A percentile compares a stretch with the other conserved stretches of the same genome.
Evolutionary conservation across 2,329 filamentous ascomycete species (phyloP).

Genomic region (Cladobotryum mycophilum): DNA sequence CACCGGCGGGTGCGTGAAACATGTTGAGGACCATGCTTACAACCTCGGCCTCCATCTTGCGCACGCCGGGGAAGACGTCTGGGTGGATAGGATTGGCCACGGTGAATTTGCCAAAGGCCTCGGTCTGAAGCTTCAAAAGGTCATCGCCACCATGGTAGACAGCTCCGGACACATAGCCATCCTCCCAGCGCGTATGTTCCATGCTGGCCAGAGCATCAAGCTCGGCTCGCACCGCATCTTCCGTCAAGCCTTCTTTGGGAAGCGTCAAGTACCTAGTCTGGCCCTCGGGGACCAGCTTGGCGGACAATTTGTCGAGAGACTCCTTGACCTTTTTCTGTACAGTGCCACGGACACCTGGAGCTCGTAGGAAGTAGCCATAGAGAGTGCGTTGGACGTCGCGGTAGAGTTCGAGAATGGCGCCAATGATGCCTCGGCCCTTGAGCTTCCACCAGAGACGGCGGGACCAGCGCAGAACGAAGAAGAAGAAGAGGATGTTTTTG

Average conservation of each 20-base stretch:
- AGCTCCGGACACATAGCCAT: conserved; percentile 86
- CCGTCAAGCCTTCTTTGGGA: conserved; percentile 76
- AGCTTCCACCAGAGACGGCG: conserved; percentile 77
- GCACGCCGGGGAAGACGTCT: conserved; percentile 93
- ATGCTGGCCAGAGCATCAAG: conserved; percentile 72
- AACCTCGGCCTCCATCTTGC: conserved; percentile 98
- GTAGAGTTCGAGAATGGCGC: conserved; percentile 71
- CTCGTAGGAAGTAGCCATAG: conserved; percentile 79
- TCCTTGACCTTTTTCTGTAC: conserved; percentile 80
- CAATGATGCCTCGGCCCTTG: conserved; percentile 80
- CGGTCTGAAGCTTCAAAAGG: conserved; percentile 76
- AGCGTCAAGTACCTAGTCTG: conserved; percentile 68
- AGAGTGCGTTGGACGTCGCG: conserved; percentile 61
- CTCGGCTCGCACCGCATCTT: conserved; percentile 73
- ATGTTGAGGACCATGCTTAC: conserved; percentile 89
- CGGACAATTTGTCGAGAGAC: conserved; percentile 71
- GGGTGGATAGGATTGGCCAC: conserved; percentile 96
- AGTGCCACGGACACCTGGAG: conserved; percentile 79
- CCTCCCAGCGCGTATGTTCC: conserved; percentile 96
- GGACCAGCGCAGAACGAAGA: conserved; percentile 79
- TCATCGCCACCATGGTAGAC: conserved; percentile 92
- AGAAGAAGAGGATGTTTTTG: conserved; percentile 73
- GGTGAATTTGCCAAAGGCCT: conserved; percentile 90
- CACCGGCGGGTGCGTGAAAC: conserved; percentile 83
- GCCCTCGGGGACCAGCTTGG: conserved; percentile 72